phyloP scores from a whole-genome alignment of 768 basidiomycete species.

The Suillus discolor region DNA sequence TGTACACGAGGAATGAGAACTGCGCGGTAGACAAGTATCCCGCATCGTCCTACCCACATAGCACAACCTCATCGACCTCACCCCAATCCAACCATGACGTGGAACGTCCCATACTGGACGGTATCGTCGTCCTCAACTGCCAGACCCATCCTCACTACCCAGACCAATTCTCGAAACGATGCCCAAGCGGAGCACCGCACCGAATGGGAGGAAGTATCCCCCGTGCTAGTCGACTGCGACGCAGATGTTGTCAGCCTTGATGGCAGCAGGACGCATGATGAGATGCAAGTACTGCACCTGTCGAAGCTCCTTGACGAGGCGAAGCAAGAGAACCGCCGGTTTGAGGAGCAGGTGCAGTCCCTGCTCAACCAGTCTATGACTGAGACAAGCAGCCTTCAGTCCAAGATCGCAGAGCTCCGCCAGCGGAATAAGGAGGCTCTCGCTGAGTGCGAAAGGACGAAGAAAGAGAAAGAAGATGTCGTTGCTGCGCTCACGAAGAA shows the following conservation, averaged over 20 bases:
- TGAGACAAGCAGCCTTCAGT: constrained; percentile 8
- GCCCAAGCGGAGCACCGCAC: neutral
- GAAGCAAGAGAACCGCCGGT: constrained; percentile 8
- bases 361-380: constrained; percentile 9
- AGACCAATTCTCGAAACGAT: neutral
- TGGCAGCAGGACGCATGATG: constrained; percentile 1
- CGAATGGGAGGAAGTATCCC: constrained; percentile 7
- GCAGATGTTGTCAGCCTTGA: constrained; percentile 11
- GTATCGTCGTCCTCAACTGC: neutral
- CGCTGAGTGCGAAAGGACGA: constrained; percentile 16
- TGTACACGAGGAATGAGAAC: constrained; percentile 3
- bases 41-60: neutral
- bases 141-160: neutral
- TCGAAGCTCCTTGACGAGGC: neutral
- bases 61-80: neutral
- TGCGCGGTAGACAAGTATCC: neutral
- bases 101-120: constrained; percentile 5
- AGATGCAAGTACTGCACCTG: constrained; percentile 3
- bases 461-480: constrained; percentile 23
- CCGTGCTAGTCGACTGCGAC: constrained; percentile 8
- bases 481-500: constrained; percentile 20
- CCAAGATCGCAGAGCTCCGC: constrained; percentile 2
- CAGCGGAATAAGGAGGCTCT: constrained; percentile 6
- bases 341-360: constrained; percentile 8
- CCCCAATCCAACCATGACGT: constrained; percentile 1